Evolutionary conservation across 2,329 filamentous ascomycete genomes (phyloP).

Genomic region (Fusarium tuaranense): DNA sequence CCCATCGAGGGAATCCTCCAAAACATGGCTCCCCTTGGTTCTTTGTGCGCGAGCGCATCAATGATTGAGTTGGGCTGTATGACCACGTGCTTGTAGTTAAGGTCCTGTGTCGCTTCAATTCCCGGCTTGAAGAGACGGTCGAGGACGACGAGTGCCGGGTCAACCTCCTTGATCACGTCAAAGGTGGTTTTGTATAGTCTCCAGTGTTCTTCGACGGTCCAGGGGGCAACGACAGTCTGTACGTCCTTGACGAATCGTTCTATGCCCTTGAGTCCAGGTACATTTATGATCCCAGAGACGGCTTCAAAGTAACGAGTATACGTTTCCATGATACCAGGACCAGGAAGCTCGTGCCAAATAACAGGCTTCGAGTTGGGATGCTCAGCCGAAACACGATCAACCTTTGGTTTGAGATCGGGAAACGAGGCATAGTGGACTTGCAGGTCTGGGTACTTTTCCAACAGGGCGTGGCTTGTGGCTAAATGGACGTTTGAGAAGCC

Average conservation of each 20-base stretch:
- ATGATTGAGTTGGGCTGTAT: conserved; percentile 58
- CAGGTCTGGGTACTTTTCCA: conserved; percentile 46
- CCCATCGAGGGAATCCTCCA: conserved; percentile 55
- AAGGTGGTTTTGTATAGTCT: conserved; percentile 41
- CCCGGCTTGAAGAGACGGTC: conserved; percentile 47
- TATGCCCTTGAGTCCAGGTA: conserved; percentile 36
- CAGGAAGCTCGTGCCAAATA: conserved; percentile 42
- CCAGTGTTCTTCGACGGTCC: conserved; percentile 47
- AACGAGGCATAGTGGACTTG: conserved; percentile 52
- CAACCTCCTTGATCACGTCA: conserved; percentile 45
- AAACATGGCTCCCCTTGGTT: conserved; percentile 52
- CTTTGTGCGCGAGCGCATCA: conserved; percentile 52
- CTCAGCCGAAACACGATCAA: conserved; percentile 35
- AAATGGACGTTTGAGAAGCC: conserved; percentile 53
- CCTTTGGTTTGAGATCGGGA: conserved; percentile 13
- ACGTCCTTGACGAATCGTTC: conserved; percentile 26
- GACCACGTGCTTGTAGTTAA: conserved; percentile 48
- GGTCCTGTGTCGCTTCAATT: conserved; percentile 37
- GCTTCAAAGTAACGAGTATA: conserved; percentile 18
- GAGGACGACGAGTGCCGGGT: conserved; percentile 49
- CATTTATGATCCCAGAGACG: conserved; percentile 30
- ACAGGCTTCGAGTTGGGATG: conserved; percentile 24
- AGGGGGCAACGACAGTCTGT: conserved; percentile 42
- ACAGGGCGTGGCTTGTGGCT: conserved; percentile 48
- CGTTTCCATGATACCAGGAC: conserved; percentile 20